A percentile compares a stretch with the other conserved stretches of the same genome.
These are phyloP conservation scores for Escallonia herrerae DNA, from an alignment of 129 eudicot genomes.

Conservation along the genomic window DNA sequence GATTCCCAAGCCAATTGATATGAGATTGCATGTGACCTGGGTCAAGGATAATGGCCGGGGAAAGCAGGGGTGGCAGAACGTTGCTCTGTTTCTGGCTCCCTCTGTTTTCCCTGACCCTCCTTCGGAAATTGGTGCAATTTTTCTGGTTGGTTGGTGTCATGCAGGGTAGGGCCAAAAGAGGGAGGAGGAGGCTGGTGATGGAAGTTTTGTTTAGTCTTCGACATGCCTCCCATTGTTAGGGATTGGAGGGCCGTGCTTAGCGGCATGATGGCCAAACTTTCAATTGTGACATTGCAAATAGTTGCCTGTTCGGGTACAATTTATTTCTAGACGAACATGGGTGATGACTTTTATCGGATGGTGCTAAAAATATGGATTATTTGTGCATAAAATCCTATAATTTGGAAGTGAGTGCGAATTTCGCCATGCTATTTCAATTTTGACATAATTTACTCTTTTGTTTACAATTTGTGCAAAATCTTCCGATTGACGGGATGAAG, in stretches of 20 bases:
- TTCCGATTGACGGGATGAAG: no score
- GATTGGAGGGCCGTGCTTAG: constrained; percentile 26
- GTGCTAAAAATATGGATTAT: no score
- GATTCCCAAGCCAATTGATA: constrained; percentile 2
- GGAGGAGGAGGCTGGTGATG: constrained; percentile 3
- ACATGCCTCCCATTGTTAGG: constrained; percentile 3
- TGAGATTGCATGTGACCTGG: background rate
- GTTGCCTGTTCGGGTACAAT: no score
- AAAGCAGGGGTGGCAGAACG: background rate
- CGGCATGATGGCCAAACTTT: constrained; percentile 11
- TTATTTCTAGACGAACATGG: no score
- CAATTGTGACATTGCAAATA: no score
- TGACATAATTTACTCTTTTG: no score
- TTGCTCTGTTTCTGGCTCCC: background rate
- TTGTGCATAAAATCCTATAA: no score
- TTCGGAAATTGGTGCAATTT: background rate
- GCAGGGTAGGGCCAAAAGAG: background rate
- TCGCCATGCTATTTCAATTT: no score
- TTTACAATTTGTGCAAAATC: no score
- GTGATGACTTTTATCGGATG: no score
- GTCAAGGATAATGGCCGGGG: background rate
- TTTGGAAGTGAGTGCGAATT: no score
- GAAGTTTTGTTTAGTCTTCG: constrained; percentile 4
- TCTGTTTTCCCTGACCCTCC: constrained; percentile 5
- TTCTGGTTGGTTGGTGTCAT: background rate